Percentiles rank a stretch among this genome's conserved stretches.
Conservation (phyloP, 352 stramenopile genomes). For the Blastocystis sp. region DNA sequence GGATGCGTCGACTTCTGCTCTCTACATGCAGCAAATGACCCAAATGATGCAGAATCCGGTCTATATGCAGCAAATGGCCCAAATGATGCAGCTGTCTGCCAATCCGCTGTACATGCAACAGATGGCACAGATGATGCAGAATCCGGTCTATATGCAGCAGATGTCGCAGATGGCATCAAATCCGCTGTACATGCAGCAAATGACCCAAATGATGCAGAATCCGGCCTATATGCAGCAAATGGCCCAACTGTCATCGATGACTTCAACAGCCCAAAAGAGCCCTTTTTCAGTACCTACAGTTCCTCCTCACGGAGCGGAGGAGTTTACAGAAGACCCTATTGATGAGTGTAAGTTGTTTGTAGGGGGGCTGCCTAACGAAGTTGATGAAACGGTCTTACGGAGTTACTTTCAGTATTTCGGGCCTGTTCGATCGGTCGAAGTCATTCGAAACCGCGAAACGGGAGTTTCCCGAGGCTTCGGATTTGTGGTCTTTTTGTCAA, state of each 20-base stretch:
- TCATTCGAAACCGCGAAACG: conserved; percentile 10
- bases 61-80: conserved; percentile 39
- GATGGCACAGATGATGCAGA: neutral
- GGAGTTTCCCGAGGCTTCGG: conserved; percentile 31
- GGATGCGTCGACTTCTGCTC: neutral
- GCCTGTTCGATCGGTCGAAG: conserved; percentile 1
- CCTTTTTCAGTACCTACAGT: neutral
- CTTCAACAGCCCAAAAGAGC: neutral
- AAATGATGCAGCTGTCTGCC: neutral
- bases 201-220: neutral
- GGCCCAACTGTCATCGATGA: neutral
- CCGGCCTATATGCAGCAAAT: neutral
- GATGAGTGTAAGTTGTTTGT: conserved; percentile 55
- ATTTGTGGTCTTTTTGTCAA: conserved; percentile 30
- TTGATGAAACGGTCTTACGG: neutral
- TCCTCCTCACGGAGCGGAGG: neutral
- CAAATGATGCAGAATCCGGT: conserved; percentile 33
- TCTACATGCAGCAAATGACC: conserved; percentile 39
- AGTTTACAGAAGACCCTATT: conserved; percentile 27
- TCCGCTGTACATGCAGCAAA: neutral
- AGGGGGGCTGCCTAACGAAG: conserved; percentile 18
- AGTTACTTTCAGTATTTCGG: conserved; percentile 51
- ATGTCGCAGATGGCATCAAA: neutral
- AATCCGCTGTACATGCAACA: conserved; percentile 32
- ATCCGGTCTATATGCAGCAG: neutral